These are phyloP conservation scores for Fusarium liriodendri DNA, from an alignment of 2,329 filamentous ascomycete genomes.

Conservation along the genomic window DNA sequence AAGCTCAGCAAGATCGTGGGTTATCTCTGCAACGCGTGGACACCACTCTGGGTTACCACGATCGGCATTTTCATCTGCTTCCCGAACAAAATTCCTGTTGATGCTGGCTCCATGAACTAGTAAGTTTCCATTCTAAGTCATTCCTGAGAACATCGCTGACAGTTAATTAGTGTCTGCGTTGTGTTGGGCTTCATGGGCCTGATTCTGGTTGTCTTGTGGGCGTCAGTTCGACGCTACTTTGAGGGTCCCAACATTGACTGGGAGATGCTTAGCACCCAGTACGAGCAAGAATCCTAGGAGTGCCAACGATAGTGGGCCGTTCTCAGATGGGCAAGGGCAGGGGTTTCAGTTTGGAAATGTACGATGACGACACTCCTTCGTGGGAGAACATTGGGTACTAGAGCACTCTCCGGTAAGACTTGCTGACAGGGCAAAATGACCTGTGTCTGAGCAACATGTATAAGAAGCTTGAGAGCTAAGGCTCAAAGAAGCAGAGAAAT, in stretches of 20 bases:
- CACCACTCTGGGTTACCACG: constrained; percentile 30
- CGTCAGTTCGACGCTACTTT: background rate
- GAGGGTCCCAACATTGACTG: constrained; percentile 11
- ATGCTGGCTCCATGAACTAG: constrained; percentile 17
- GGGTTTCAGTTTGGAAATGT: background rate
- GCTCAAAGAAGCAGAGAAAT: background rate
- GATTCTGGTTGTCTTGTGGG: constrained; percentile 1
- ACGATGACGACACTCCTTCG: background rate
- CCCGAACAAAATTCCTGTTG: constrained; percentile 14
- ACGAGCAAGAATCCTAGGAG: background rate
- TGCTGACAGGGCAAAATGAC: background rate
- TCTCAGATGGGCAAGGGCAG: background rate
- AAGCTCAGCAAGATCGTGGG: constrained; percentile 32
- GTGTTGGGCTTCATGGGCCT: constrained; percentile 15
- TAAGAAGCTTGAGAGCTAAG: background rate
- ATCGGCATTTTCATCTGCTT: constrained; percentile 41
- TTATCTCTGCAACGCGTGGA: constrained; percentile 35
- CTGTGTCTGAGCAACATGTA: background rate
- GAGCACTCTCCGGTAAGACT: background rate
- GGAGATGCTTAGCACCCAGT: background rate
- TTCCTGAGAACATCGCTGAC: background rate
- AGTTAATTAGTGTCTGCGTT: constrained; percentile 1
- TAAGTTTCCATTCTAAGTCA: background rate
- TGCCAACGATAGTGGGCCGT: background rate
- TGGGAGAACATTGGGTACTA: background rate